Conservation (phyloP, 2,329 filamentous ascomycete genomes). For the Clarireedia sp. region DNA sequence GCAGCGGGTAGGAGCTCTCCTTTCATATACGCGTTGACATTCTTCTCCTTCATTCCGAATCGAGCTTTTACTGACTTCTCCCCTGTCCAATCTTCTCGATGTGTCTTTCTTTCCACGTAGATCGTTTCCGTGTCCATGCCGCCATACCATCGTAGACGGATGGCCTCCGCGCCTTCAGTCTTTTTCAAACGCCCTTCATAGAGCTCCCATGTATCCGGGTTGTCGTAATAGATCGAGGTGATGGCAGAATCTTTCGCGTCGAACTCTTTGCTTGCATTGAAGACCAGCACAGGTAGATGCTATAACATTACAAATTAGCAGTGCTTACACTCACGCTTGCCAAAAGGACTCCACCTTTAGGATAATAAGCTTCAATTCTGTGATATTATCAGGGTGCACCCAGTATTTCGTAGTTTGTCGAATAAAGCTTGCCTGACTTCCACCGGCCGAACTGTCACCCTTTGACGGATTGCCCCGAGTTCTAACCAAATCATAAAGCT, state of each 20-base stretch:
- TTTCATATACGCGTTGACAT: slow-evolving; percentile 82
- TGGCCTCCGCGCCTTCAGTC: slow-evolving; percentile 93
- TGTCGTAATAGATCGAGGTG: slow-evolving; percentile 98
- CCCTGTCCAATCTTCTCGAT: slow-evolving; percentile 97
- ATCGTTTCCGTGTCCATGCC: slow-evolving; percentile 93
- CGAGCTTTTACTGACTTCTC: slow-evolving; percentile 98
- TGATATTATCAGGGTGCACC: slow-evolving; percentile 98
- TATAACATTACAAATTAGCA: slow-evolving; percentile 25
- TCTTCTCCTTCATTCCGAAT: slow-evolving; percentile 93
- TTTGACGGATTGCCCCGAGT: slow-evolving; percentile 88
- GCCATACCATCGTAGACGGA: slow-evolving; percentile 94
- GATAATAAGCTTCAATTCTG: slow-evolving; percentile 94
- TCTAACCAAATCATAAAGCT: slow-evolving; percentile 87
- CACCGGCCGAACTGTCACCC: slow-evolving; percentile 86
- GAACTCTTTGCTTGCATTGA: slow-evolving; percentile 96
- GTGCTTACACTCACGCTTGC: neutral
- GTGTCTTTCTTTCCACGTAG: slow-evolving; percentile 95
- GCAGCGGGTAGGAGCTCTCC: slow-evolving; percentile 78
- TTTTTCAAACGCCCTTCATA: slow-evolving; percentile 95
- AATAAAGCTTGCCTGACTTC: slow-evolving; percentile 88
- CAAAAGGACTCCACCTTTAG: slow-evolving; percentile 52
- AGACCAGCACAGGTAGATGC: slow-evolving; percentile 92
- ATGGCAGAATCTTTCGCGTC: slow-evolving; percentile 86
- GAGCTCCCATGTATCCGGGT: slow-evolving; percentile 85
- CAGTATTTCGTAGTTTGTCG: slow-evolving; percentile 98